Conservation (phyloP, 2,329 filamentous ascomycete species). For the Phoma sp. region DNA sequence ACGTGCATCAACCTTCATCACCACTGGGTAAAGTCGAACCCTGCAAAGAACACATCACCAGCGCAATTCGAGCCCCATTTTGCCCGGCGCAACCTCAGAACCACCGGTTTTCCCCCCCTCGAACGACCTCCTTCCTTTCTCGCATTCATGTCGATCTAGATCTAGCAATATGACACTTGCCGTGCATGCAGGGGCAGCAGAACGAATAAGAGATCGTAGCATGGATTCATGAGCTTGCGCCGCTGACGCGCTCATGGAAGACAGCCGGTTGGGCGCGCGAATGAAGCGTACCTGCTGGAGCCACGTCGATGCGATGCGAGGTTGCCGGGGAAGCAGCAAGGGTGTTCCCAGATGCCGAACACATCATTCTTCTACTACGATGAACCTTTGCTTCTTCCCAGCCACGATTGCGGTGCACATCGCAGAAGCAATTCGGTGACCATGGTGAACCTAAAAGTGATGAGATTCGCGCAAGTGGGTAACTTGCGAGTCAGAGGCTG, state of each 20-base stretch:
- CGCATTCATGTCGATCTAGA: background rate
- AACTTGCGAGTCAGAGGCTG: background rate
- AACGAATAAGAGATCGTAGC: conserved; percentile 11
- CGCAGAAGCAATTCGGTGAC: background rate
- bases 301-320: conserved; percentile 25
- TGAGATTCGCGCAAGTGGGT: background rate
- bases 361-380: no score
- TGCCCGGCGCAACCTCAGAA: background rate
- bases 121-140: background rate
- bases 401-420: background rate
- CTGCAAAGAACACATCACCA: no score
- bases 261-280: conserved; percentile 38
- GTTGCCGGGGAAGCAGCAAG: background rate
- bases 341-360: background rate
- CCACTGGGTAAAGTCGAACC: background rate
- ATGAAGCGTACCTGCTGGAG: conserved; percentile 27
- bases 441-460: background rate
- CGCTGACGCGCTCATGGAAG: conserved; percentile 37
- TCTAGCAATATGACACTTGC: background rate
- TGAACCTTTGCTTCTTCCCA: background rate
- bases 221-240: conserved; percentile 12
- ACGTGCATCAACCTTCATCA: background rate
- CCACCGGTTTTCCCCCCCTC: background rate
- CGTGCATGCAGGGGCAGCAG: background rate
- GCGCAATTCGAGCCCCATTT: background rate